Evolutionary conservation across 1,284 basidiomycete species (phyloP).

Genomic region (Leccinum laetum): DNA sequence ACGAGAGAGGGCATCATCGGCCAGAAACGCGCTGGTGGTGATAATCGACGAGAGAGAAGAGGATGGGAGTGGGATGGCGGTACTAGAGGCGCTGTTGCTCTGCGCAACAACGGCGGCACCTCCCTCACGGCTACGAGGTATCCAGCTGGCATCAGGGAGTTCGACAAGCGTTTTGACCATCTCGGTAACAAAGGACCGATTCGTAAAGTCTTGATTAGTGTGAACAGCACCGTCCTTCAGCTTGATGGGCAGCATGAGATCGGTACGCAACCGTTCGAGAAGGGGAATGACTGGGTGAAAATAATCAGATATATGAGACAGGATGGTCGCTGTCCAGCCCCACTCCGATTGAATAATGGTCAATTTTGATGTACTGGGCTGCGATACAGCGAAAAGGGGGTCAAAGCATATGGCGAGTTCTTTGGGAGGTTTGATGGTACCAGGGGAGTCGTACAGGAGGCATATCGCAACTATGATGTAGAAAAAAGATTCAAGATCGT

Average conservation of each 20-base stretch:
- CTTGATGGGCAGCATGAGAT: not conserved
- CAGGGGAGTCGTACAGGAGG: not conserved
- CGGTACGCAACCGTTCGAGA: not conserved
- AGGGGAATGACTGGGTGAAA: not conserved
- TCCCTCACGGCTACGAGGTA: not conserved
- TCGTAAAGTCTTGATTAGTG: not conserved
- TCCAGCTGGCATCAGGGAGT: not conserved
- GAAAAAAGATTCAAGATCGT: not conserved
- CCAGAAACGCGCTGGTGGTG: not conserved
- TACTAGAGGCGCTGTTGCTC: not conserved
- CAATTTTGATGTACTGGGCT: not conserved
- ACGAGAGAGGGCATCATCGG: not conserved
- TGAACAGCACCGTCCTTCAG: not conserved
- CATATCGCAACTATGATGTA: not conserved
- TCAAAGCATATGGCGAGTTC: not conserved
- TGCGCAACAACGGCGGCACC: not conserved
- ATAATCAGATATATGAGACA: not conserved
- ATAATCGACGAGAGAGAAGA: not conserved
- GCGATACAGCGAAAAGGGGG: not conserved
- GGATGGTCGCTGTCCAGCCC: not conserved
- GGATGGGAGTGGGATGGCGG: too few relatives aligned
- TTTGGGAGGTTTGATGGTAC: not conserved
- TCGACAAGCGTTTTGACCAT: not conserved
- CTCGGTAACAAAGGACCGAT: not conserved
- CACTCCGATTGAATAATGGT: not conserved